phyloP scores from a whole-genome alignment of 73 alveolate genomes.

The Tetrahymena borealis region DNA sequence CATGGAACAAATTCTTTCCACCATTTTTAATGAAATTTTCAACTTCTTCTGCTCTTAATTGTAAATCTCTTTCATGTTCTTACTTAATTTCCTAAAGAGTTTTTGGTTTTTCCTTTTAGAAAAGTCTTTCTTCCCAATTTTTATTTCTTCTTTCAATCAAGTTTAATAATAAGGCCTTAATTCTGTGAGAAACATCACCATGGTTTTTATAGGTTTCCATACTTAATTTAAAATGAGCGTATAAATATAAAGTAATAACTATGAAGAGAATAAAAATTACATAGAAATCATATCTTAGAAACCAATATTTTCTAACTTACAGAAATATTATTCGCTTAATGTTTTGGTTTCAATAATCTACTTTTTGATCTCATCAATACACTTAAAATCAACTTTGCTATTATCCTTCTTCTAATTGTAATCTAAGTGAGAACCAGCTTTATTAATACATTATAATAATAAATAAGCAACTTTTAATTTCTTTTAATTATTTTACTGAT shows the following conservation, averaged over 20 bases:
- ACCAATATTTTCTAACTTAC: not conserved
- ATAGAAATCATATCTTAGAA: not conserved
- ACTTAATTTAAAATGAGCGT: not conserved
- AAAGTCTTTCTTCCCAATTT: not conserved
- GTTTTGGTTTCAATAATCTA: not conserved
- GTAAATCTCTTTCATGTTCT: not conserved
- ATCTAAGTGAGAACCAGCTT: not conserved
- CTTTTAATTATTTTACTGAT: not conserved
- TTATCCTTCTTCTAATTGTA: not conserved
- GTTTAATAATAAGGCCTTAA: not conserved
- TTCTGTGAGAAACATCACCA: not conserved
- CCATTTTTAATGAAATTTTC: not conserved
- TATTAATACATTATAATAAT: not conserved
- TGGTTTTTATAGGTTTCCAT: not conserved
- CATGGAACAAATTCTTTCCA: not conserved
- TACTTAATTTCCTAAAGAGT: not conserved
- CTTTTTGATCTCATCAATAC: not conserved
- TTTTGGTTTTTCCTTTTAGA: not conserved
- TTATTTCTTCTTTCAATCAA: not conserved
- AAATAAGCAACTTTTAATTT: not conserved
- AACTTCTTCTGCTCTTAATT: not conserved
- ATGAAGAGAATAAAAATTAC: not conserved
- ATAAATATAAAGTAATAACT: not conserved
- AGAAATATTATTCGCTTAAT: not conserved
- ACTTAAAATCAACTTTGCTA: not conserved